Evolutionary conservation across 306 rosid species (phyloP).

Genomic region (Vigna mungo): DNA sequence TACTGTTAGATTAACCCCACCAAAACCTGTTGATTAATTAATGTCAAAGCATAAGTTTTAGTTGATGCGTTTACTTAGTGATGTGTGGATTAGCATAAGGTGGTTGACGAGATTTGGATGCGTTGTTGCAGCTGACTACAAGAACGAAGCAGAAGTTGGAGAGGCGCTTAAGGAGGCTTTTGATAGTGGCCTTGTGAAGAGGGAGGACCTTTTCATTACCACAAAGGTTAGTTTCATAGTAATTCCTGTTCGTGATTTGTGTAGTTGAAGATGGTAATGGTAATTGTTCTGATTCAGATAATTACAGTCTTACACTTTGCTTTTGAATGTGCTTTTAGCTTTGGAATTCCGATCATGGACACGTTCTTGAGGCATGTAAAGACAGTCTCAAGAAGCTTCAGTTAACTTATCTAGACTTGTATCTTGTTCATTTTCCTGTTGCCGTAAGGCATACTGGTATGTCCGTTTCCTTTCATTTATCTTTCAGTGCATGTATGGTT

Average conservation of each 20-base stretch:
- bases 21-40: background rate
- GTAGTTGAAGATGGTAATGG: background rate
- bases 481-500: background rate
- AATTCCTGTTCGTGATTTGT: background rate
- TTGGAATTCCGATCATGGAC: constrained; percentile 98
- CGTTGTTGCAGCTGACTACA: constrained; percentile 76
- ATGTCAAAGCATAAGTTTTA: background rate
- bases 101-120: constrained; percentile 39
- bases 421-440: constrained; percentile 89
- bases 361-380: constrained; percentile 84
- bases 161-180: constrained; percentile 82
- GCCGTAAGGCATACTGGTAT: constrained; percentile 80
- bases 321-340: constrained; percentile 63
- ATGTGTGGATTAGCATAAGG: constrained; percentile 1
- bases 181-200: constrained; percentile 69
- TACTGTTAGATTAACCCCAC: background rate
- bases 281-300: constrained; percentile 3
- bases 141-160: constrained; percentile 86
- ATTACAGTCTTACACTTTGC: constrained; percentile 31
- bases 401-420: constrained; percentile 80
- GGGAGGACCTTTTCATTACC: constrained; percentile 89
- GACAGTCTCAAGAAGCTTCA: constrained; percentile 88
- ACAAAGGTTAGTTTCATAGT: constrained; percentile 63
- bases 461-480: constrained; percentile 11
- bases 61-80: background rate